phyloP scores from a whole-genome alignment of 805 yeast species.

The Saccharomycopsis sp. region DNA sequence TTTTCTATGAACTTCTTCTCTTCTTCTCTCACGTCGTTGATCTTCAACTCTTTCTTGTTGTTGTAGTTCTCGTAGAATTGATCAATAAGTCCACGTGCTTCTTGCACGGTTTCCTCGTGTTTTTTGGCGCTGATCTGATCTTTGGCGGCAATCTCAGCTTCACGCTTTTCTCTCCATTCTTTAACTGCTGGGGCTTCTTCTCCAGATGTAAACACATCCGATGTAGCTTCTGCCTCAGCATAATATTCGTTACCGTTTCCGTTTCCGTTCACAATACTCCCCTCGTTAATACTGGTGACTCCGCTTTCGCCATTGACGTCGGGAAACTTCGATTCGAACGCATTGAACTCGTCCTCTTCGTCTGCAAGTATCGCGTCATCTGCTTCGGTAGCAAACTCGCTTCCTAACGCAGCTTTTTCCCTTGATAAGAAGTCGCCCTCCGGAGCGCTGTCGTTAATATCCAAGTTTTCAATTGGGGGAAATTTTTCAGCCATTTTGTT shows the following conservation, averaged over 20 bases:
- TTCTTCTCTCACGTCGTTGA: slow-evolving; percentile 18
- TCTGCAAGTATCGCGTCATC: slow-evolving; percentile 8
- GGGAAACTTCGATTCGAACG: slow-evolving; percentile 18
- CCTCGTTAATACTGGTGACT: not conserved
- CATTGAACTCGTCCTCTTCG: slow-evolving; percentile 11
- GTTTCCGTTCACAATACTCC: not conserved
- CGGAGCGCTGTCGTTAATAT: slow-evolving; percentile 9
- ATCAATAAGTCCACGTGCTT: slow-evolving; percentile 19
- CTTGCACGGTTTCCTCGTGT: slow-evolving; percentile 15
- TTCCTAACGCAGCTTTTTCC: slow-evolving; percentile 21
- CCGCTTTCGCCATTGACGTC: slow-evolving; percentile 2
- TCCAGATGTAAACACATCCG: not conserved
- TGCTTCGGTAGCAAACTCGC: slow-evolving; percentile 19
- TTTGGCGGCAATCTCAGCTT: slow-evolving; percentile 17
- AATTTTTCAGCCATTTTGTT: slow-evolving; percentile 18
- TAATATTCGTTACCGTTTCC: not conserved
- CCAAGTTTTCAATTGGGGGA: slow-evolving; percentile 19
- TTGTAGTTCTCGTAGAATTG: slow-evolving; percentile 22
- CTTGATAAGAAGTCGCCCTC: slow-evolving; percentile 19
- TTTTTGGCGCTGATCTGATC: slow-evolving; percentile 15
- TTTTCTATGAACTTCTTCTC: slow-evolving; percentile 16
- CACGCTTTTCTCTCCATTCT: slow-evolving; percentile 19
- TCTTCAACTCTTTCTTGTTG: slow-evolving; percentile 16
- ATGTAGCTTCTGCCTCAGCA: not conserved
- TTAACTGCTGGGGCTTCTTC: slow-evolving; percentile 5